These are phyloP conservation scores for Torulaspora franciscae DNA, from an alignment of 805 yeast genomes.

Conservation along the genomic window DNA sequence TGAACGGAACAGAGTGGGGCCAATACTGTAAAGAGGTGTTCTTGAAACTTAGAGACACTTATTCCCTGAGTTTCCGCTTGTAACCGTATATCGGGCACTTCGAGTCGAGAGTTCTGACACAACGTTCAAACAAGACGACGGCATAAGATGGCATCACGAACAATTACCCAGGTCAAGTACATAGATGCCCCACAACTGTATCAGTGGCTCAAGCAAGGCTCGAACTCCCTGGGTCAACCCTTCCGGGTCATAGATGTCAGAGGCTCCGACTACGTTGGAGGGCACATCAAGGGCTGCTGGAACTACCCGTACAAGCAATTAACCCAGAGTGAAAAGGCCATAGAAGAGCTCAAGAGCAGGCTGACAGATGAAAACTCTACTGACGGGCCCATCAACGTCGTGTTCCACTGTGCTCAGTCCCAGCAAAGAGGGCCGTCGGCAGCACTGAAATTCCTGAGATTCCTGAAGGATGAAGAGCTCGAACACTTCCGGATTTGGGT, in stretches of 20 bases:
- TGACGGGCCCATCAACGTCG: constrained; percentile 33
- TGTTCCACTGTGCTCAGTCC: constrained; percentile 87
- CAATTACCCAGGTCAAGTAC: constrained; percentile 25
- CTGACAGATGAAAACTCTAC: constrained; percentile 30
- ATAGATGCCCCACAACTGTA: constrained; percentile 25
- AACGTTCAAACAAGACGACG: neutral
- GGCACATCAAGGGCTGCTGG: constrained; percentile 31
- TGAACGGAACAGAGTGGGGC: too few species aligned
- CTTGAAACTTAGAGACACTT: too few species aligned
- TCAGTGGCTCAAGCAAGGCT: constrained; percentile 28
- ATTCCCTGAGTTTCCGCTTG: too few species aligned
- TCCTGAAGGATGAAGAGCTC: constrained; percentile 25
- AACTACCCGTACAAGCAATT: constrained; percentile 27
- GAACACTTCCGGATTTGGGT: constrained; percentile 55
- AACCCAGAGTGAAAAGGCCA: constrained; percentile 56
- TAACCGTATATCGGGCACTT: too few species aligned
- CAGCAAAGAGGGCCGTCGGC: constrained; percentile 92
- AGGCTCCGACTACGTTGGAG: constrained; percentile 77
- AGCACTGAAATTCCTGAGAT: constrained; percentile 53
- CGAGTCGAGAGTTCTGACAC: neutral
- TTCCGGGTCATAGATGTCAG: constrained; percentile 70
- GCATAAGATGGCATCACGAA: constrained; percentile 11
- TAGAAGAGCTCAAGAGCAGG: constrained; percentile 45
- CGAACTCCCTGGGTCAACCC: constrained; percentile 17
- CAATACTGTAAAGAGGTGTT: too few species aligned